Conservation (phyloP, 371 early-diverging fungal species). For the Haplosporangium sp. region DNA sequence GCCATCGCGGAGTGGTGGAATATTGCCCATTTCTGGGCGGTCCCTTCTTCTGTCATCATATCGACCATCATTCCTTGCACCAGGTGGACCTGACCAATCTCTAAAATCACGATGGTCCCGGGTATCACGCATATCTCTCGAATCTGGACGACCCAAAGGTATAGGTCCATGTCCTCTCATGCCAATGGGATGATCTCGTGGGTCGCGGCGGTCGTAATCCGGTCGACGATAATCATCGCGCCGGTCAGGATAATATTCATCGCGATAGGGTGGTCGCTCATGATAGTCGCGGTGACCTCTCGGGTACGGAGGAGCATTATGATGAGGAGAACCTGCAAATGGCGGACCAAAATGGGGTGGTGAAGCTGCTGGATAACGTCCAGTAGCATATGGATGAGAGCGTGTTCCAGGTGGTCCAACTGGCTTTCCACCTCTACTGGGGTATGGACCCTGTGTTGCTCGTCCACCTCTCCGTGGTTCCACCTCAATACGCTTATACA, state of each 20-base stretch:
- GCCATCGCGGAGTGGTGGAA: constrained; percentile 44
- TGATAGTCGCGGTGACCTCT: constrained; percentile 55
- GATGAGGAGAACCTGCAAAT: constrained; percentile 31
- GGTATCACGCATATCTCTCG: constrained; percentile 38
- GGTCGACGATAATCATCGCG: constrained; percentile 56
- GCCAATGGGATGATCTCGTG: constrained; percentile 42
- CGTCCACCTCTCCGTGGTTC: constrained; percentile 46
- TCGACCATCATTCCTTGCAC: constrained; percentile 42
- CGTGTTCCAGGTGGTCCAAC: constrained; percentile 36
- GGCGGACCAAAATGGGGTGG: constrained; percentile 40
- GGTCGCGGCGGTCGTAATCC: constrained; percentile 58
- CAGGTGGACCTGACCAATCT: constrained; percentile 42
- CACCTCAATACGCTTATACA: constrained; percentile 38
- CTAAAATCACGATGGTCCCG: constrained; percentile 47
- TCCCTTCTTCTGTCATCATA: constrained; percentile 56
- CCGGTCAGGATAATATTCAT: constrained; percentile 56
- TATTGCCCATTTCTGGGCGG: constrained; percentile 37
- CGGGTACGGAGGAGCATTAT: constrained; percentile 42
- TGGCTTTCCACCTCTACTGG: constrained; percentile 24
- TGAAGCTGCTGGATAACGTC: constrained; percentile 32
- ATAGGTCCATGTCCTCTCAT: constrained; percentile 30
- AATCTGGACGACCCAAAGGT: constrained; percentile 31
- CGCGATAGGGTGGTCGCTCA: constrained; percentile 56
- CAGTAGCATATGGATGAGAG: constrained; percentile 38
- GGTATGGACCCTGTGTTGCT: constrained; percentile 28